Evolutionary conservation across 495 filamentous ascomycete genomes (phyloP).

Genomic region (Tuber magnatum): DNA sequence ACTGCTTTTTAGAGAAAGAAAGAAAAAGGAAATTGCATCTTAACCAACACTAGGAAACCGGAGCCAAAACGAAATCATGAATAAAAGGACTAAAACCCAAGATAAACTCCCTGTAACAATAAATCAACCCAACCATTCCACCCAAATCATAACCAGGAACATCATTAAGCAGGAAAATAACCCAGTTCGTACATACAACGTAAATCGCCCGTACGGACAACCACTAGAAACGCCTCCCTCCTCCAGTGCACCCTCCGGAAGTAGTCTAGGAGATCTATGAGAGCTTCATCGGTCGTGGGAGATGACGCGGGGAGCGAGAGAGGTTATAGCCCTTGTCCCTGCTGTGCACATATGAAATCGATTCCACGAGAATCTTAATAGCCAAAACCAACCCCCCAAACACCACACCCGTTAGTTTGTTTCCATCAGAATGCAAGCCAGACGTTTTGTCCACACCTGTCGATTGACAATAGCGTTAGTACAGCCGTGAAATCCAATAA

Average conservation of each 20-base stretch:
- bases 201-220: background rate
- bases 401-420: background rate
- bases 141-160: background rate
- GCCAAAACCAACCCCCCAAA: background rate
- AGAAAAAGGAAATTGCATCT: background rate
- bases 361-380: background rate
- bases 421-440: slow-evolving; percentile 29
- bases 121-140: background rate
- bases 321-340: background rate
- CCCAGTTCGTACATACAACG: background rate
- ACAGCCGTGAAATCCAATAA: background rate
- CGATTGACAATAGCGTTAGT: slow-evolving; percentile 7
- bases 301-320: background rate
- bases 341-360: background rate
- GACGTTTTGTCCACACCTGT: slow-evolving; percentile 28
- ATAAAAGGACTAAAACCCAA: background rate
- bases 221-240: background rate
- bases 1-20: background rate
- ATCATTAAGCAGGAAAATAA: background rate
- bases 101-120: background rate
- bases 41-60: background rate
- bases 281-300: background rate
- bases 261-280: background rate
- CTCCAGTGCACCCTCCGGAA: background rate
- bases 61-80: background rate